phyloP scores from a whole-genome alignment of 177 flowering plant genomes.

The Vitis hybrid region DNA sequence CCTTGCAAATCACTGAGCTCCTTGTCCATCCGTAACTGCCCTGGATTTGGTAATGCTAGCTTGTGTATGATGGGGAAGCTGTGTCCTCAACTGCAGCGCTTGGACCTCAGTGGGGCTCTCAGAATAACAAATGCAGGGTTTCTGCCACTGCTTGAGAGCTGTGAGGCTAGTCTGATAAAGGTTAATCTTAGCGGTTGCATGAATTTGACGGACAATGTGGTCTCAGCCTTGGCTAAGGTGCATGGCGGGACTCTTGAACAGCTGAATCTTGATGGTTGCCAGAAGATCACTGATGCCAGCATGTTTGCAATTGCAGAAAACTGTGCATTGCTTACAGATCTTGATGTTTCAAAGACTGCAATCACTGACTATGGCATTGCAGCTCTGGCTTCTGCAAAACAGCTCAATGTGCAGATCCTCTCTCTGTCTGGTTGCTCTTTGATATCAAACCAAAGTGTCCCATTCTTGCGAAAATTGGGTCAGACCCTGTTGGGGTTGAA shows the following conservation, averaged over 20 bases:
- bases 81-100: constrained; percentile 66
- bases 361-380: constrained; percentile 69
- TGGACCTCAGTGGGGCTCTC: constrained; percentile 65
- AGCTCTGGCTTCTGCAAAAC: constrained; percentile 46
- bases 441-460: constrained; percentile 56
- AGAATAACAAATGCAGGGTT: constrained; percentile 79
- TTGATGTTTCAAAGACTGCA: constrained; percentile 67
- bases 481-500: constrained; percentile 70
- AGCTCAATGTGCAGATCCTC: constrained; percentile 58
- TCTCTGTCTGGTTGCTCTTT: constrained; percentile 69
- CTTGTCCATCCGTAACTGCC: constrained; percentile 65
- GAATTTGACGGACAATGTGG: constrained; percentile 61
- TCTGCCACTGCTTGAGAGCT: constrained; percentile 47
- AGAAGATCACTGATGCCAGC: constrained; percentile 62
- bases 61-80: constrained; percentile 64
- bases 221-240: constrained; percentile 41
- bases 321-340: constrained; percentile 65
- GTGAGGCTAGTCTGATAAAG: constrained; percentile 58
- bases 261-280: constrained; percentile 75
- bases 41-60: constrained; percentile 72
- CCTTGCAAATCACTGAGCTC: constrained; percentile 65
- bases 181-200: constrained; percentile 68
- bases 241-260: constrained; percentile 72
- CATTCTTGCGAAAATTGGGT: constrained; percentile 49
- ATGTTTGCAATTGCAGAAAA: constrained; percentile 56